These are phyloP conservation scores for Juglanconis sp. DNA, from an alignment of 2,329 filamentous ascomycete species.

Conservation along the genomic window DNA sequence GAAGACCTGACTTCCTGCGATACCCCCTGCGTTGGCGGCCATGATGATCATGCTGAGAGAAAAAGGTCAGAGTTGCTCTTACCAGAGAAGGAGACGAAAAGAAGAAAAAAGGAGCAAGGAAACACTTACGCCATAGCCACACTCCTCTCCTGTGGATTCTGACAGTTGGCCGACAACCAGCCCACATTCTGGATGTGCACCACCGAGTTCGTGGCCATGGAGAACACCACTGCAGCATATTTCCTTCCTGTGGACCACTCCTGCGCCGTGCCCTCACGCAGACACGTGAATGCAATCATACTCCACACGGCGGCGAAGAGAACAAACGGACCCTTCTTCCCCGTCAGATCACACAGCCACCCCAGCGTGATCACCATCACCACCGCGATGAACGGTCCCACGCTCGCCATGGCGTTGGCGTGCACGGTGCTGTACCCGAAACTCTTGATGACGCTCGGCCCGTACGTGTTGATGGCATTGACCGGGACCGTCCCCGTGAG, in stretches of 20 bases:
- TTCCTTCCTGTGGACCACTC: constrained; percentile 20
- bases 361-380: constrained; percentile 50
- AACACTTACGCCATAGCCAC: constrained; percentile 55
- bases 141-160: constrained; percentile 54
- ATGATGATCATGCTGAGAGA: constrained; percentile 47
- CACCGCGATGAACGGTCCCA: constrained; percentile 51
- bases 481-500: constrained; percentile 46
- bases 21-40: constrained; percentile 60
- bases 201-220: constrained; percentile 51
- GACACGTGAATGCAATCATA: constrained; percentile 33
- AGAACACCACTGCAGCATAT: constrained; percentile 55
- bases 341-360: constrained; percentile 44
- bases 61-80: not conserved
- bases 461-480: constrained; percentile 48
- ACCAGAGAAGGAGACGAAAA: too few species aligned
- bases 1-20: constrained; percentile 60
- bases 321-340: constrained; percentile 49
- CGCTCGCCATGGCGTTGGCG: constrained; percentile 50
- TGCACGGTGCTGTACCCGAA: constrained; percentile 47
- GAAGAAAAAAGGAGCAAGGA: not conserved
- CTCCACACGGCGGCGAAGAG: constrained; percentile 37
- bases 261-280: not conserved
- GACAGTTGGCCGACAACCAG: constrained; percentile 56
- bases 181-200: constrained; percentile 57
- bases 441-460: constrained; percentile 49